Conservation (phyloP, 2,329 filamentous ascomycete genomes). For the Sclerotinia glacialis region DNA sequence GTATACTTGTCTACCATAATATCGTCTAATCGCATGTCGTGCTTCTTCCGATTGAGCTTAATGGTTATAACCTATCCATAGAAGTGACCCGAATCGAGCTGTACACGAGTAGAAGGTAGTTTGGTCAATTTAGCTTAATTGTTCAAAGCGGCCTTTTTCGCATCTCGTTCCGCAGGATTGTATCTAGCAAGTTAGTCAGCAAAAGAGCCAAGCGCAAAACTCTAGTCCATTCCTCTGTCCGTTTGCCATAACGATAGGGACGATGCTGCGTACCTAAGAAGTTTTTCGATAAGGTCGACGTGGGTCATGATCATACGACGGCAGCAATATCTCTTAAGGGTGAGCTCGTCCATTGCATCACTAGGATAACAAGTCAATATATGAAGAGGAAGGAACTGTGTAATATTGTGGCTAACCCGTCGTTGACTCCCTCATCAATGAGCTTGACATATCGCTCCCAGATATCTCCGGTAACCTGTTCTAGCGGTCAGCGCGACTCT, state of each 20-base stretch:
- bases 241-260: not conserved
- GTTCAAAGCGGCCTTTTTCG: slow-evolving; percentile 42
- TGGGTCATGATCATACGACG: slow-evolving; percentile 99
- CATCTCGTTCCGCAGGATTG: slow-evolving; percentile 49
- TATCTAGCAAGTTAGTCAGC: slow-evolving; percentile 41
- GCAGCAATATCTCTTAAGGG: slow-evolving; percentile 95
- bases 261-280: slow-evolving; percentile 69
- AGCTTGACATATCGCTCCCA: slow-evolving; percentile 95
- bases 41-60: not conserved
- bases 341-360: slow-evolving; percentile 93
- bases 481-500: slow-evolving; percentile 26
- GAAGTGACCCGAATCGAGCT: slow-evolving; percentile 6
- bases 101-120: slow-evolving; percentile 19
- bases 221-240: not conserved
- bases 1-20: not conserved
- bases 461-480: slow-evolving; percentile 88
- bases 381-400: not conserved
- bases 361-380: slow-evolving; percentile 48
- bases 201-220: slow-evolving; percentile 24
- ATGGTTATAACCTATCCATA: not conserved
- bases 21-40: slow-evolving; percentile 10
- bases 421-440: slow-evolving; percentile 71
- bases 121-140: slow-evolving; percentile 23
- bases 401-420: slow-evolving; percentile 59
- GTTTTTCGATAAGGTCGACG: slow-evolving; percentile 97